A percentile compares a stretch with the other conserved stretches of the same genome.
These are phyloP conservation scores for Ustilago cynodontis DNA, from an alignment of 1,284 basidiomycete species.

Conservation along the genomic window DNA sequence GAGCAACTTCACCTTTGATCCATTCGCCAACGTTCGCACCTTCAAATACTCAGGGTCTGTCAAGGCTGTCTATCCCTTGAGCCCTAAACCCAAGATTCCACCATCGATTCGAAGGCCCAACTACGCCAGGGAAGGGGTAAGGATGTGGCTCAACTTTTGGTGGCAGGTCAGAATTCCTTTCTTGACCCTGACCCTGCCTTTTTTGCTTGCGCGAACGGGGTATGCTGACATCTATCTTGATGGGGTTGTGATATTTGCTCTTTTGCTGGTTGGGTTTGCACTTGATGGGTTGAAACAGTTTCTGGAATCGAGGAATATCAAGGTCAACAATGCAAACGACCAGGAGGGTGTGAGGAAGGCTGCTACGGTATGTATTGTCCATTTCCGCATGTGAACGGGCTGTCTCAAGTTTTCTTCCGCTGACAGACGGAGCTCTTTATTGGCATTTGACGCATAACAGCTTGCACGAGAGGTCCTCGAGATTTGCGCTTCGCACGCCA, in stretches of 20 bases:
- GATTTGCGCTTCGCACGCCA: constrained; percentile 83
- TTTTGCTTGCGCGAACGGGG: constrained; percentile 2
- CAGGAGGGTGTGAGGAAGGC: constrained; percentile 65
- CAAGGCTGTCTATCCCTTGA: constrained; percentile 64
- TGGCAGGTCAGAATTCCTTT: constrained; percentile 59
- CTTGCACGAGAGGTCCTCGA: constrained; percentile 91
- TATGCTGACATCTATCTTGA: constrained; percentile 32
- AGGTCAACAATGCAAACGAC: constrained; percentile 59
- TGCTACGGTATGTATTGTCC: constrained; percentile 41
- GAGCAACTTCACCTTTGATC: constrained; percentile 52
- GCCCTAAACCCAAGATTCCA: constrained; percentile 63
- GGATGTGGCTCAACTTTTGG: constrained; percentile 50
- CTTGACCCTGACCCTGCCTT: constrained; percentile 37
- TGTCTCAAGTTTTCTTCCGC: not conserved
- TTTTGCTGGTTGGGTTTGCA: constrained; percentile 39
- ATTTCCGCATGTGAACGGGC: not conserved
- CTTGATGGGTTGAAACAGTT: constrained; percentile 55
- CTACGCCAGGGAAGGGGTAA: constrained; percentile 69
- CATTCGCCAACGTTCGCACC: constrained; percentile 52
- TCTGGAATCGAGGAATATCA: constrained; percentile 62
- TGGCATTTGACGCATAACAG: constrained; percentile 72
- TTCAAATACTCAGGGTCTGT: constrained; percentile 65
- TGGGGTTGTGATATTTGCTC: constrained; percentile 19
- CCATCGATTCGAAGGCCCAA: constrained; percentile 65
- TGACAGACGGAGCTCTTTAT: not conserved